phyloP scores from a whole-genome alignment of 2,329 filamentous ascomycete genomes.

The Colletotrichum caudatum region DNA sequence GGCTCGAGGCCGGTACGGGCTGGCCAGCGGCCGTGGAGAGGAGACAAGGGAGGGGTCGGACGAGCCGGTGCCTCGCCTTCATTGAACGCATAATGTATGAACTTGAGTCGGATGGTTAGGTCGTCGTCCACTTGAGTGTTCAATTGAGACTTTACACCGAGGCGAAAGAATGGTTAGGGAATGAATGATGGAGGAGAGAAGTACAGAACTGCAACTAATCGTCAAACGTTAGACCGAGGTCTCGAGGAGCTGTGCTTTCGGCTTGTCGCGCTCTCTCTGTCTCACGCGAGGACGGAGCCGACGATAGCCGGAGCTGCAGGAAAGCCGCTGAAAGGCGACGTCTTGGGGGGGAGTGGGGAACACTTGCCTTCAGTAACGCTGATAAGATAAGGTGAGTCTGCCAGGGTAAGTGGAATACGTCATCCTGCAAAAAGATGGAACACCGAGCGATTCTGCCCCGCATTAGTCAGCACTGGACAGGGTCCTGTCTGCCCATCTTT shows the following conservation, averaged over 20 bases:
- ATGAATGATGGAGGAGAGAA: neutral
- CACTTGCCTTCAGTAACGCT: too few species aligned
- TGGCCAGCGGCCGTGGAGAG: slow-evolving; percentile 46
- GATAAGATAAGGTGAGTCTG: slow-evolving; percentile 29
- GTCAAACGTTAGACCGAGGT: slow-evolving; percentile 30
- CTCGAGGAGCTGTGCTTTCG: slow-evolving; percentile 34
- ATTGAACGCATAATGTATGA: slow-evolving; percentile 65
- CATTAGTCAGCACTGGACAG: slow-evolving; percentile 34
- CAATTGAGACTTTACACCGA: slow-evolving; percentile 11
- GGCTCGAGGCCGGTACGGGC: slow-evolving; percentile 38
- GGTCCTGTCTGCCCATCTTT: slow-evolving; percentile 22
- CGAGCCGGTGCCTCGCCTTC: slow-evolving; percentile 62
- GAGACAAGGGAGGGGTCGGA: slow-evolving; percentile 58
- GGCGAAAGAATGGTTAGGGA: neutral
- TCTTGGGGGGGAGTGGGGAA: too few species aligned
- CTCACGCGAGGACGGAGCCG: slow-evolving; percentile 19
- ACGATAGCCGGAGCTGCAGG: slow-evolving; percentile 35
- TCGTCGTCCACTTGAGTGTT: neutral
- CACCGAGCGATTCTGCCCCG: slow-evolving; percentile 20
- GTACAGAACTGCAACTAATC: neutral
- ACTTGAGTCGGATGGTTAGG: neutral
- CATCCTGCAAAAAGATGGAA: slow-evolving; percentile 21
- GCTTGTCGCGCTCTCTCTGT: slow-evolving; percentile 10
- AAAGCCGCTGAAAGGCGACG: slow-evolving; percentile 37
- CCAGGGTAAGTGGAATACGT: slow-evolving; percentile 7